A percentile compares a stretch with the other conserved stretches of the same genome.
Evolutionary conservation across 2,329 filamentous ascomycete genomes (phyloP).

Genomic region (Elsinoe batatas): DNA sequence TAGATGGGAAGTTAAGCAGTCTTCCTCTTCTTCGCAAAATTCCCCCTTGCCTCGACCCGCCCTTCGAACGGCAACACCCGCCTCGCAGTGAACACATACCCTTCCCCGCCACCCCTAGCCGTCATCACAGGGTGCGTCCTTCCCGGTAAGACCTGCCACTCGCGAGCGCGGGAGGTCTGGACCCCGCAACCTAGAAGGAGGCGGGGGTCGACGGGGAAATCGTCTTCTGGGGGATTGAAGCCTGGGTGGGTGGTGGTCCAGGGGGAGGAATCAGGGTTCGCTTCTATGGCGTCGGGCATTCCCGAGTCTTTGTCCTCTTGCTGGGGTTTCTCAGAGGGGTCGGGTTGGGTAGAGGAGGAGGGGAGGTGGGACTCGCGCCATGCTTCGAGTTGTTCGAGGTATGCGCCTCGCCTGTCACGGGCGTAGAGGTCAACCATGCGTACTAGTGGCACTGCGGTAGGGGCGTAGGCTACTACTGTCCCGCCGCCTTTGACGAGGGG

Average conservation of each 20-base stretch:
- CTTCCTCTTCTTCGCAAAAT: constrained; percentile 17
- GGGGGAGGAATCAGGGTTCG: neutral
- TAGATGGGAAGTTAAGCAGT: neutral
- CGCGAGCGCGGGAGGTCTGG: constrained; percentile 67
- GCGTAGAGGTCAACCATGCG: constrained; percentile 75
- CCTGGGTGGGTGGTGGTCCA: neutral
- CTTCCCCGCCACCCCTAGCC: constrained; percentile 73
- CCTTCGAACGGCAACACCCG: constrained; percentile 57
- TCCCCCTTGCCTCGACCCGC: constrained; percentile 17
- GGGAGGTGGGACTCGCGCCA: constrained; percentile 18
- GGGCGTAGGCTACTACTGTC: constrained; percentile 75
- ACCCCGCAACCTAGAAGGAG: constrained; percentile 68
- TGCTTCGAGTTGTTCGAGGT: constrained; percentile 40
- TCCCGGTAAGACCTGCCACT: constrained; percentile 86
- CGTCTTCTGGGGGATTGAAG: constrained; percentile 37
- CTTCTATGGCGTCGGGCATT: neutral
- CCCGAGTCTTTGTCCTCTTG: neutral
- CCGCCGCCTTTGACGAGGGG: constrained; percentile 77
- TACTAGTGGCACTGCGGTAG: constrained; percentile 67
- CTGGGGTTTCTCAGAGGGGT: neutral
- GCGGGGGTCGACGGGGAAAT: constrained; percentile 83
- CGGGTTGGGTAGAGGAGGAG: neutral
- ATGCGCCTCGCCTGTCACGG: constrained; percentile 68
- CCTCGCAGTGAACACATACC: constrained; percentile 78
- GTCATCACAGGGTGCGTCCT: constrained; percentile 94